Conservation (phyloP, 1,284 basidiomycete species). For the Tylopilus microsporus region DNA sequence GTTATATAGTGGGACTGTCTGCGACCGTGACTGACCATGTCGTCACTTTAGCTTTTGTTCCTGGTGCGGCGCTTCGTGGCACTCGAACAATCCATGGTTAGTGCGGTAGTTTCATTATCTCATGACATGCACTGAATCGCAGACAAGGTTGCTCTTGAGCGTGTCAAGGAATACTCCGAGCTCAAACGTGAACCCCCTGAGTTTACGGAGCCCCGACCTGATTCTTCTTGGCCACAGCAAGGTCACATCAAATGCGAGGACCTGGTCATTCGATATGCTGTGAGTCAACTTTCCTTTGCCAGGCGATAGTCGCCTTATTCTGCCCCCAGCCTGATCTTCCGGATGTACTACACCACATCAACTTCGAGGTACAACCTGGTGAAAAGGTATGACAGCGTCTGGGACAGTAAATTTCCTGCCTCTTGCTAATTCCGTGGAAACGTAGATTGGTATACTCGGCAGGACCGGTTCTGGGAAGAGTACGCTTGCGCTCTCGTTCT, state of each 20-base stretch:
- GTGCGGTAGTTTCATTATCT: conserved; percentile 10
- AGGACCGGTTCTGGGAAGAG: conserved; percentile 88
- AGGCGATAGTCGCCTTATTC: background rate
- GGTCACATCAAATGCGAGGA: conserved; percentile 78
- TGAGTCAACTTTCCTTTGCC: conserved; percentile 35
- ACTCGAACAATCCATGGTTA: conserved; percentile 86
- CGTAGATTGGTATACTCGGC: conserved; percentile 78
- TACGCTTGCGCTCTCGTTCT: conserved; percentile 88
- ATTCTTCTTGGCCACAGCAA: conserved; percentile 72
- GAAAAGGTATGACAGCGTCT: conserved; percentile 53
- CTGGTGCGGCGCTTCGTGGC: conserved; percentile 71
- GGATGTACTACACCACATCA: conserved; percentile 78
- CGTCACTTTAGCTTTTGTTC: conserved; percentile 44
- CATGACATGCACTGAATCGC: conserved; percentile 6
- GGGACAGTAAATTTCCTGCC: background rate
- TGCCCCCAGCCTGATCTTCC: conserved; percentile 69
- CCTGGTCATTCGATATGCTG: conserved; percentile 83
- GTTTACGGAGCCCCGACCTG: conserved; percentile 80
- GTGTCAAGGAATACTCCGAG: conserved; percentile 87
- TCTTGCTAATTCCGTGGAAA: conserved; percentile 6
- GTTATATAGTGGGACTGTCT: conserved; percentile 26
- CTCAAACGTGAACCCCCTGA: conserved; percentile 74
- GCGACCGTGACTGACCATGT: conserved; percentile 24
- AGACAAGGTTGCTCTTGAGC: conserved; percentile 77
- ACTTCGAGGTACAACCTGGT: conserved; percentile 71